These are phyloP conservation scores for Podospora tetraspora DNA, from an alignment of 495 filamentous ascomycete species.

Conservation along the genomic window DNA sequence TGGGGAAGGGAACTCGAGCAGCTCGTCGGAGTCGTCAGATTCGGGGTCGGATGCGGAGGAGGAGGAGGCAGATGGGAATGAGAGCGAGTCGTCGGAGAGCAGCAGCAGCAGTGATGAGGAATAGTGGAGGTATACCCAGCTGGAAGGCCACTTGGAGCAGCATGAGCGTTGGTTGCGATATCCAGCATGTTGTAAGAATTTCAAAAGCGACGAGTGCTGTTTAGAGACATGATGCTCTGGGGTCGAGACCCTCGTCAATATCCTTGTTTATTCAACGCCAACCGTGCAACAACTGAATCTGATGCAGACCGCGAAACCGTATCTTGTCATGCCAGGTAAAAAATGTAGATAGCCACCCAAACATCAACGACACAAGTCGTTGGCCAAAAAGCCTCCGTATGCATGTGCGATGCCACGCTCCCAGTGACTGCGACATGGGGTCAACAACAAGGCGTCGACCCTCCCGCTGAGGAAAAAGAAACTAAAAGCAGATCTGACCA, in stretches of 20 bases:
- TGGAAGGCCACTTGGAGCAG: background rate
- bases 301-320: background rate
- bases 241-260: background rate
- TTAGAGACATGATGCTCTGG: background rate
- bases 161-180: background rate
- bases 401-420: background rate
- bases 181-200: background rate
- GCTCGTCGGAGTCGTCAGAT: slow-evolving; percentile 27
- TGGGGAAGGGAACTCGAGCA: slow-evolving; percentile 24
- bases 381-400: background rate
- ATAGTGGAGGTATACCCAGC: background rate
- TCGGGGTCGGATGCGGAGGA: slow-evolving; percentile 22
- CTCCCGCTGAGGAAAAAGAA: background rate
- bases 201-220: background rate
- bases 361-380: background rate
- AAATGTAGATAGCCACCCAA: slow-evolving; percentile 1
- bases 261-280: background rate
- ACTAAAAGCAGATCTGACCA: background rate
- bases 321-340: background rate
- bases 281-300: background rate
- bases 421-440: background rate
- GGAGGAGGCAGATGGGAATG: slow-evolving; percentile 16
- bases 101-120: slow-evolving; percentile 16
- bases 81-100: slow-evolving; percentile 12
- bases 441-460: background rate